Conservation (phyloP, 306 rosid species). For the Delonix regia region DNA sequence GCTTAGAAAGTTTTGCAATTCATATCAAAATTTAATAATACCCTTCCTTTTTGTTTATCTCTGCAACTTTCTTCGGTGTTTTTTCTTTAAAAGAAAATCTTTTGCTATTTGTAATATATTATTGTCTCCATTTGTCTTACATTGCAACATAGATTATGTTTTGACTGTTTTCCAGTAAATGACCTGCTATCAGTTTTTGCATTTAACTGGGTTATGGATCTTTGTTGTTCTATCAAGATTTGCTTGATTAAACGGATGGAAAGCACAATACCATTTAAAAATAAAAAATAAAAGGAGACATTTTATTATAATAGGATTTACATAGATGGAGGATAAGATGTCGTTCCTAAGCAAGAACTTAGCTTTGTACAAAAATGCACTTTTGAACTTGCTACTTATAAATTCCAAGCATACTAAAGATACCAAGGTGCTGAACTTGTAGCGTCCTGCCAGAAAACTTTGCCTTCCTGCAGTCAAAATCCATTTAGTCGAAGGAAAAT, state of each 20-base stretch:
- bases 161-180: not conserved
- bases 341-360: not conserved
- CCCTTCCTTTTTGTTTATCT: not conserved
- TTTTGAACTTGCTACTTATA: not conserved
- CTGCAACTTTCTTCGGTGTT: not conserved
- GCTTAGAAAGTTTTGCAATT: not conserved
- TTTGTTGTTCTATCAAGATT: too few relatives aligned
- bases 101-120: too few relatives aligned
- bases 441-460: not conserved
- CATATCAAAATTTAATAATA: not conserved
- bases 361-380: not conserved
- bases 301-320: too few relatives aligned
- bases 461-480: not conserved
- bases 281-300: not conserved
- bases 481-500: not conserved
- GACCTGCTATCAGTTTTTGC: not conserved
- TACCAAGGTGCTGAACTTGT: not conserved
- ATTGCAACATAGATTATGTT: not conserved
- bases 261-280: not conserved
- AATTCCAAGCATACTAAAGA: not conserved
- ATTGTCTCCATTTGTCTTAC: not conserved
- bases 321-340: not conserved
- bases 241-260: too few relatives aligned
- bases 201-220: too few relatives aligned
- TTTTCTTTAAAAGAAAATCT: not conserved